phyloP scores from a whole-genome alignment of 2,329 filamentous ascomycete genomes.

The Clarireedia homoeocarpa region DNA sequence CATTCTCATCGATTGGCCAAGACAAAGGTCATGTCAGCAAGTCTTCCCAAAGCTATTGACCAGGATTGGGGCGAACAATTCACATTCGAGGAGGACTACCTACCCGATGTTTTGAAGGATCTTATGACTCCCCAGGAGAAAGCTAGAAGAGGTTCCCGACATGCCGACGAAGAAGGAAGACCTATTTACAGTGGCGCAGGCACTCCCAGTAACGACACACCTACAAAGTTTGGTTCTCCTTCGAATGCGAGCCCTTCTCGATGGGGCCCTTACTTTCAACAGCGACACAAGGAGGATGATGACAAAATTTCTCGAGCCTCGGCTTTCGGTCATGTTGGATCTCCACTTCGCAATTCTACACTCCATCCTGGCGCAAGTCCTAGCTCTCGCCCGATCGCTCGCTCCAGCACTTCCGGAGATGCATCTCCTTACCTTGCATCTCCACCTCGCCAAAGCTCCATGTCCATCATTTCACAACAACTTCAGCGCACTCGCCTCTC shows the following conservation, averaged over 20 bases:
- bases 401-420: conserved; percentile 27
- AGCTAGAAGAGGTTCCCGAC: conserved; percentile 53
- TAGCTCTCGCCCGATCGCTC: conserved; percentile 34
- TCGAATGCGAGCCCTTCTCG: conserved; percentile 50
- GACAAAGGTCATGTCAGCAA: conserved; percentile 61
- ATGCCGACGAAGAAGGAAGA: conserved; percentile 44
- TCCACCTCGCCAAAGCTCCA: conserved; percentile 33
- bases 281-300: conserved; percentile 50
- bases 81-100: conserved; percentile 80
- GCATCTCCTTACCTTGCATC: conserved; percentile 27
- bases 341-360: conserved; percentile 55
- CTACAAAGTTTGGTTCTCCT: conserved; percentile 54
- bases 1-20: conserved; percentile 59
- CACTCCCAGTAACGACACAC: conserved; percentile 34
- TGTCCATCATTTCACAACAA: conserved; percentile 54
- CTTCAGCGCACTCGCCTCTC: conserved; percentile 50
- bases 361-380: conserved; percentile 44
- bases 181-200: conserved; percentile 34
- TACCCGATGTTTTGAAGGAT: conserved; percentile 65
- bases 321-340: conserved; percentile 60
- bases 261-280: conserved; percentile 54
- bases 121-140: conserved; percentile 61
- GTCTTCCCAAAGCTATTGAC: conserved; percentile 54
- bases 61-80: conserved; percentile 60
- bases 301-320: conserved; percentile 36